Base-by-base conservation (phyloP, 2,329 filamentous ascomycete species). In the Aphanoascus verrucosus region DNA sequence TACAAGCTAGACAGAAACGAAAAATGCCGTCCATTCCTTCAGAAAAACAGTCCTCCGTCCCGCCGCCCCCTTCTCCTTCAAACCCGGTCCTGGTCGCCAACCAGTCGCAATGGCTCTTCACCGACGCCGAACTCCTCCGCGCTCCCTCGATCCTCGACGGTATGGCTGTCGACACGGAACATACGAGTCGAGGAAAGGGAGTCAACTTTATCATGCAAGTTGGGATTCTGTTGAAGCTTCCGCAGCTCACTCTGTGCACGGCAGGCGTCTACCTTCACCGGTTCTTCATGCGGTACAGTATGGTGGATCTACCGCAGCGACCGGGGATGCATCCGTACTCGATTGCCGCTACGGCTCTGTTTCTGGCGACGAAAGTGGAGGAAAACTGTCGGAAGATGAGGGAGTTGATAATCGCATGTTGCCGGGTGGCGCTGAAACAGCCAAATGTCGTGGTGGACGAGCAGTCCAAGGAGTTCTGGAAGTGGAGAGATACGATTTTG, bases 381-480 rank as follows among this genome's bases (percentile, higher is more conserved):
- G 93, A 98, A 67, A 95, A 94, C 66, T 94, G 89, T 65, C 84
- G 91, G 47, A 95, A 95, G 71, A 95, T 95, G 61, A 94, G 88
- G 64, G 89, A 96, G 59, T 78, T 98, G 56, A 91, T 98, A 59
- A 85, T 96, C 32, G 88, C 90, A 1, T 93, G 94, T 62, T 93
- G 89, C 56, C 88, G 91, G 60, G 88, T 96, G 17, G 93, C 91
- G 28, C 89, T 96, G 69, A 97, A 98, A 73, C 91, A 97, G 61
- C 77, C 88, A 1, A 86, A 88, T 62, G 80, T 96, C 55, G 76
- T 91, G 52, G 87, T 97, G 50, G 93, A 98, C 66, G 93, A 97
- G 70, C 90, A 97, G 69, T 94, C 86, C 61, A 97, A 96, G 65
- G 93, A 98, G 65, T 98, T 93, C 67, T 98, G 93, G 93, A 82